phyloP scores from a whole-genome alignment of 129 eudicot genomes.

The Flaveria linearis region DNA sequence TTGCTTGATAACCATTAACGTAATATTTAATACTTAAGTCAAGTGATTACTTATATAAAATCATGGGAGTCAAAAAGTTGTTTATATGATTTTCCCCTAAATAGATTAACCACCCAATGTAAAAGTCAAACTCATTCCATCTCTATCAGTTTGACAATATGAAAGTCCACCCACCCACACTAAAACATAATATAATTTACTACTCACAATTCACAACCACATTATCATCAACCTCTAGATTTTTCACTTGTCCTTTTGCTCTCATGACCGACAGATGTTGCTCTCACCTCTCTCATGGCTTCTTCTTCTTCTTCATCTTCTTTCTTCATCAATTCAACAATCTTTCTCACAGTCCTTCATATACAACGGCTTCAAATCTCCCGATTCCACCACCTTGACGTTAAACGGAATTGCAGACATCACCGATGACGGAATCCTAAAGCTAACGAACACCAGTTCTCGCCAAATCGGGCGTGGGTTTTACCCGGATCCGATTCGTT shows the following conservation, averaged over 20 bases:
- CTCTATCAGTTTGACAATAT: no score
- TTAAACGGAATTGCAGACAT: conserved; percentile 42
- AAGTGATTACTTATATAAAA: no score
- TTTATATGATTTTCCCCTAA: no score
- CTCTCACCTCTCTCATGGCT: background rate
- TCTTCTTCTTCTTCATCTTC: background rate
- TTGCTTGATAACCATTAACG: no score
- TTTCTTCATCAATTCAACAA: conserved; percentile 21
- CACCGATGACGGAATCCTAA: conserved; percentile 36
- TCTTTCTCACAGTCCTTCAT: conserved; percentile 44
- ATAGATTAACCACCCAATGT: no score
- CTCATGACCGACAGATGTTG: conserved; percentile 29
- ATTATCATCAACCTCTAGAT: conserved; percentile 1
- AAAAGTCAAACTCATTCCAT: no score
- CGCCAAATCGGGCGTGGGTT: conserved; percentile 51
- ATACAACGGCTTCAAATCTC: conserved; percentile 42
- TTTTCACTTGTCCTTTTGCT: background rate
- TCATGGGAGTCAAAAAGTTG: no score
- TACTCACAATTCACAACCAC: no score
- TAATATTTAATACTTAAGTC: no score
- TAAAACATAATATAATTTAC: no score
- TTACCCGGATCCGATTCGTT: conserved; percentile 42
- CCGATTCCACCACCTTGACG: conserved; percentile 38
- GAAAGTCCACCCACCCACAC: no score
- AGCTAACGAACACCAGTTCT: conserved; percentile 47